Conservation (phyloP, 768 basidiomycete species). For the Boletus pseudopeckii region DNA sequence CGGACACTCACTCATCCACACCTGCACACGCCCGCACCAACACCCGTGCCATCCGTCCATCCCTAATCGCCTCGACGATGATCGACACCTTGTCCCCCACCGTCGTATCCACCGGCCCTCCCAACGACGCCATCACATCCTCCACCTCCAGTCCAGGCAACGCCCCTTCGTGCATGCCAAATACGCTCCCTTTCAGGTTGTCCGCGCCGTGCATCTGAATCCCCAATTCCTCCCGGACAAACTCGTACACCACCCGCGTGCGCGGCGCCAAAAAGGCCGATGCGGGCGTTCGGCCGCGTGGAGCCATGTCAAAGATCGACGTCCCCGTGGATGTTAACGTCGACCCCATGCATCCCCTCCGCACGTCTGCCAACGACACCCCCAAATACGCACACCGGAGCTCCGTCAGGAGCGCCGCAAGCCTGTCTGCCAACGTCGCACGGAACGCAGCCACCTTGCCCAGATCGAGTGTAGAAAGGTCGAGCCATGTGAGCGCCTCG, state of each 20-base stretch:
- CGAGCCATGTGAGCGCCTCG: conserved; percentile 35
- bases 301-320: conserved; percentile 41
- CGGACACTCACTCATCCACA: conserved; percentile 12
- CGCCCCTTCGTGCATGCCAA: conserved; percentile 42
- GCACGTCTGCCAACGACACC: conserved; percentile 21
- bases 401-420: conserved; percentile 23
- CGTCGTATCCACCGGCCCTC: conserved; percentile 41
- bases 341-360: conserved; percentile 7
- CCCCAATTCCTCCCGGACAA: conserved; percentile 66
- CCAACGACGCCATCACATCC: conserved; percentile 30
- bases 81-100: conserved; percentile 68
- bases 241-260: conserved; percentile 74
- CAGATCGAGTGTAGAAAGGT: conserved; percentile 17
- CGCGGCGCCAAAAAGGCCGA: conserved; percentile 47
- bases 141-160: conserved; percentile 46
- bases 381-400: conserved; percentile 29
- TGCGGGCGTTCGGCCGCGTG: conserved; percentile 62
- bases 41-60: conserved; percentile 62
- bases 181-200: conserved; percentile 58
- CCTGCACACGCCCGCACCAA: conserved; percentile 50
- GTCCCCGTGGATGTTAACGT: conserved; percentile 9
- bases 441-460: conserved; percentile 25
- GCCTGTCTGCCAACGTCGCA: conserved; percentile 11
- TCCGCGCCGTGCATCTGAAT: conserved; percentile 78
- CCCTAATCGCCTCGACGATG: conserved; percentile 77